These are phyloP conservation scores for Asparagopsis taxiformis DNA, from an alignment of 31 red algal genomes.

Conservation along the genomic window DNA sequence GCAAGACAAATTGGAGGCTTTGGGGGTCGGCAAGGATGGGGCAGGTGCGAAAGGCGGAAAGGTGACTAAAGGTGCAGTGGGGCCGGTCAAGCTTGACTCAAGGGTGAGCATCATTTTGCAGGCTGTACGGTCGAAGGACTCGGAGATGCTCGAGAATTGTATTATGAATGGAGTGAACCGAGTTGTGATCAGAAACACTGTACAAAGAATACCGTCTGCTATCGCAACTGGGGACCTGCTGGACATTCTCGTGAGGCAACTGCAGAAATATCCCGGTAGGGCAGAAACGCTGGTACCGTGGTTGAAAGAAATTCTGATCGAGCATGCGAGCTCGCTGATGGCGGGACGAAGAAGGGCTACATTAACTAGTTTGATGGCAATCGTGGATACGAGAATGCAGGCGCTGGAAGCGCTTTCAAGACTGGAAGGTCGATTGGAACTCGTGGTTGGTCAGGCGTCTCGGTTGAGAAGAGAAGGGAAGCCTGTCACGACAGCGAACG, in stretches of 20 bases:
- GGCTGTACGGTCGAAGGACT: constrained; percentile 24
- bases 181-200: constrained; percentile 18
- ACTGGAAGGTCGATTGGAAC: constrained; percentile 48
- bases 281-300: constrained; percentile 20
- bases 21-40: constrained; percentile 21
- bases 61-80: not conserved
- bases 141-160: constrained; percentile 18
- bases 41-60: not conserved
- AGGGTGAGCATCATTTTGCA: constrained; percentile 33
- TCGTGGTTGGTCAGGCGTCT: constrained; percentile 38
- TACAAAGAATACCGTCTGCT: constrained; percentile 22
- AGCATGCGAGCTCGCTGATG: constrained; percentile 39
- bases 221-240: constrained; percentile 35
- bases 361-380: constrained; percentile 15
- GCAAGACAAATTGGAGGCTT: constrained; percentile 40
- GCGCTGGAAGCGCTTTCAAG: constrained; percentile 28
- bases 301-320: constrained; percentile 31
- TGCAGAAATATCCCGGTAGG: constrained; percentile 13
- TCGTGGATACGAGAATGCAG: constrained; percentile 18
- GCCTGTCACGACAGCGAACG: not conserved
- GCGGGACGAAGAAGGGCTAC: constrained; percentile 8
- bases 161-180: constrained; percentile 10
- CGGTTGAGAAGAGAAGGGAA: constrained; percentile 17
- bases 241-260: constrained; percentile 47
- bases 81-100: constrained; percentile 18